phyloP scores from a whole-genome alignment of 495 filamentous ascomycete genomes.

The Aspergillus carlsbadensis region DNA sequence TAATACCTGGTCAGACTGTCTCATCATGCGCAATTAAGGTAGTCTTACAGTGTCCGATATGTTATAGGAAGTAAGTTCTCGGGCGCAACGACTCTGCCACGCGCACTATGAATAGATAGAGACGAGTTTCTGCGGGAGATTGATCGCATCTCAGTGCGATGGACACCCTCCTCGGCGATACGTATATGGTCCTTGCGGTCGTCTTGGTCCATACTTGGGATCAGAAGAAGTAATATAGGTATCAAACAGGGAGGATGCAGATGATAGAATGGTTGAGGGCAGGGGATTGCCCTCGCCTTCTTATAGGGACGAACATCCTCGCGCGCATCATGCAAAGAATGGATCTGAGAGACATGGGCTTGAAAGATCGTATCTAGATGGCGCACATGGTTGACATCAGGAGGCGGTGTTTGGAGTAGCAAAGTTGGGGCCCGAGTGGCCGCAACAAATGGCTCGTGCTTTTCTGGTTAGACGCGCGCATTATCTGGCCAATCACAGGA shows the following conservation, averaged over 20 bases:
- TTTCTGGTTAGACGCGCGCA: no score
- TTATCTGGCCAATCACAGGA: no score
- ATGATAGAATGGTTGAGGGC: not conserved
- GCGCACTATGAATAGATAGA: slow-evolving; percentile 4
- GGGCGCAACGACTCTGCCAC: slow-evolving; percentile 1
- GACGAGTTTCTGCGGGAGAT: not conserved
- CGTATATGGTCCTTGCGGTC: not conserved
- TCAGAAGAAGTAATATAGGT: not conserved
- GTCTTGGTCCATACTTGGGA: not conserved
- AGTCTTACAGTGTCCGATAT: slow-evolving; percentile 2
- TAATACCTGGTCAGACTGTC: not conserved
- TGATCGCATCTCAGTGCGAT: not conserved
- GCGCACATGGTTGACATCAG: no score
- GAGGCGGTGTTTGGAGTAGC: no score
- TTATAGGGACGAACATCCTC: not conserved
- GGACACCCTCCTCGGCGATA: not conserved
- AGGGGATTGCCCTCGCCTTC: not conserved
- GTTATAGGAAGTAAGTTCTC: slow-evolving; percentile 9
- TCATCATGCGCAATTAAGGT: not conserved
- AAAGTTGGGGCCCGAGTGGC: no score
- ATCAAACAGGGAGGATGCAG: not conserved
- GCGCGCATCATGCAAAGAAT: not conserved
- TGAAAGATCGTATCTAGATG: no score
- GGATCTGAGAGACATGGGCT: no score
- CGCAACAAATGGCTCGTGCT: no score